These are phyloP conservation scores for Cercophora newfieldiana DNA, from an alignment of 495 filamentous ascomycete species.

Conservation along the genomic window DNA sequence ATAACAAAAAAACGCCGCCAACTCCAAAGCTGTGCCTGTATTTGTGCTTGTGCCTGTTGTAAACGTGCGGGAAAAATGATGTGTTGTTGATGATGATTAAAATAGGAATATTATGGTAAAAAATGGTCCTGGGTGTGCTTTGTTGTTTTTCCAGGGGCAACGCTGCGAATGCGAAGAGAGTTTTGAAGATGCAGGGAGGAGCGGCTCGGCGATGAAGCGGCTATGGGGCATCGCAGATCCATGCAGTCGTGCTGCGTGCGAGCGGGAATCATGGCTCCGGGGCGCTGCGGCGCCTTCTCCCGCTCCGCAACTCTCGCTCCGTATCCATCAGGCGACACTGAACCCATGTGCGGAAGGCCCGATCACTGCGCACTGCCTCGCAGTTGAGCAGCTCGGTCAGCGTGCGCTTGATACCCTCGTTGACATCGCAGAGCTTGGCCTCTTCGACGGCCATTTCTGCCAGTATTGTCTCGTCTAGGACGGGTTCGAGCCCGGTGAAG, in stretches of 20 bases:
- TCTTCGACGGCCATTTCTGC: conserved; percentile 53
- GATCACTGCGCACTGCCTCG: conserved; percentile 54
- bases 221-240: neutral
- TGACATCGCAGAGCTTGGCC: conserved; percentile 57
- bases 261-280: conserved; percentile 25
- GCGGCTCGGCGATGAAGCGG: neutral
- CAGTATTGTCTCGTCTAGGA: conserved; percentile 38
- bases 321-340: conserved; percentile 64
- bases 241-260: neutral
- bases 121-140: neutral
- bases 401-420: conserved; percentile 63
- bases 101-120: too few species aligned
- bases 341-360: conserved; percentile 61
- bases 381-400: conserved; percentile 68
- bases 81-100: too few species aligned
- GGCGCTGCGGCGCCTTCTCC: conserved; percentile 44
- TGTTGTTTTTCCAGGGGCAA: neutral
- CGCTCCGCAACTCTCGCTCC: conserved; percentile 57
- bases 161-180: neutral
- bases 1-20: neutral
- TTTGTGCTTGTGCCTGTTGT: neutral
- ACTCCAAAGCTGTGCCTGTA: neutral
- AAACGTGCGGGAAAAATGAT: too few species aligned
- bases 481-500: conserved; percentile 33
- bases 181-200: neutral